phyloP scores from a whole-genome alignment of 1,139 yeast genomes.

The Pichia sp. region DNA sequence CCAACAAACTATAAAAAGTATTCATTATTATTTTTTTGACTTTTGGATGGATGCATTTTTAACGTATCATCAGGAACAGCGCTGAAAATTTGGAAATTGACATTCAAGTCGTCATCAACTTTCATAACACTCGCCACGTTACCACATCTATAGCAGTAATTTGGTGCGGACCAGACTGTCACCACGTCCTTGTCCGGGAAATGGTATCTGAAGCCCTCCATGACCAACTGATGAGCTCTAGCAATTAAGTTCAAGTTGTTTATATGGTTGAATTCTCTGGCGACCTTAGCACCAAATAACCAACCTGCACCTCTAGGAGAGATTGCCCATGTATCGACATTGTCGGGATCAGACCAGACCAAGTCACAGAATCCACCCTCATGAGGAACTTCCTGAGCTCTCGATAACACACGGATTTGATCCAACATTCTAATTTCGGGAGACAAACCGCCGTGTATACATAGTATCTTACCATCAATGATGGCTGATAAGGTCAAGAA shows the following conservation, averaged over 20 bases:
- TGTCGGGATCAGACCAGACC: conserved; percentile 98
- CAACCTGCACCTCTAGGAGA: conserved; percentile 99
- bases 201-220: conserved; percentile 97
- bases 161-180: conserved; percentile 97
- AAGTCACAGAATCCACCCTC: conserved; percentile 98
- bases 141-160: conserved; percentile 96
- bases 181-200: conserved; percentile 93
- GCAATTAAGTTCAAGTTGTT: conserved; percentile 85
- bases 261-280: conserved; percentile 89
- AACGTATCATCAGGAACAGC: conserved; percentile 94
- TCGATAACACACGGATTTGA: conserved; percentile 85
- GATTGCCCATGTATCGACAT: conserved; percentile 98
- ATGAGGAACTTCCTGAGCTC: conserved; percentile 99
- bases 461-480: conserved; percentile 85
- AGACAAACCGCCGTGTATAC: conserved; percentile 97
- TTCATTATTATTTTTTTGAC: conserved; percentile 65
- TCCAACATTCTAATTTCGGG: conserved; percentile 97
- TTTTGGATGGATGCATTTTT: conserved; percentile 63
- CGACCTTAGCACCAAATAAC: conserved; percentile 91
- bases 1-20: conserved; percentile 54
- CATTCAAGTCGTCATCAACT: conserved; percentile 79
- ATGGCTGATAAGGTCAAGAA: conserved; percentile 90
- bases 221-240: conserved; percentile 95
- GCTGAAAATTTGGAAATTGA: conserved; percentile 87
- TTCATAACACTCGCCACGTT: conserved; percentile 98